Evolutionary conservation across 2,329 filamentous ascomycete genomes (phyloP), one percentile per base, ranked within the genome.

Genomic region (Claviceps sp.): DNA sequence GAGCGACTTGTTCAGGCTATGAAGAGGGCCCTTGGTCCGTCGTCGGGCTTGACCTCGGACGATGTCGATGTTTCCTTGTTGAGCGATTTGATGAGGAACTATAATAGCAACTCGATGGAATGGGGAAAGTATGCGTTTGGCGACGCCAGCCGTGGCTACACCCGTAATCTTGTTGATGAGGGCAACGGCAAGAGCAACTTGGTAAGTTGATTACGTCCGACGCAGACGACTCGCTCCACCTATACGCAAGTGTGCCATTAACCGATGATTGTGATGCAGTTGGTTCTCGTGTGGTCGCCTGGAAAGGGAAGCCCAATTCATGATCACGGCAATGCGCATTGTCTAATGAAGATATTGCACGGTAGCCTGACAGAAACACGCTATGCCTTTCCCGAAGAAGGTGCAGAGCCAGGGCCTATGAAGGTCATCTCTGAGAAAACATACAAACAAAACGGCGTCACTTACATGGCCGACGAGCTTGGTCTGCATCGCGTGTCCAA

Each of bases 401-500:
- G 60, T 36, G 65, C 68, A 48, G 68, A 73, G 48, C 70, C 75
- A 48, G 71, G 72, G 5, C 81, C 82, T 3, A 82, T 86, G 67
- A 64, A 72, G 54, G 67, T 86, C 53, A 84, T 82, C 57, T 82
- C 79, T 45, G 78, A 87, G 61, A 86, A 78, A 41, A 76, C 74
- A 43, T 86, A 89, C 62, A 70, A 73, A 48, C 74, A 84, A 62
- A 84, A 91, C 57, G 73, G 85, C 56, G 88, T 95, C 41, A 84
- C 88, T 8, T 95, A 95, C 67, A 95, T 96, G 84, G 86, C 87
- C 41, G 90, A 95, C 65, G 81, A 89, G 70, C 80, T 95, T 30
- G 90, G 90, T 20, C 74, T 96, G 43, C 90, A 96, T 69, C 81
- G 83, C 51, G 84, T 95, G 54, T 81, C 78, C 58, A 95, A 95